phyloP scores from a whole-genome alignment of 164 flowering plant genomes.

The Houttuynia cordata region DNA sequence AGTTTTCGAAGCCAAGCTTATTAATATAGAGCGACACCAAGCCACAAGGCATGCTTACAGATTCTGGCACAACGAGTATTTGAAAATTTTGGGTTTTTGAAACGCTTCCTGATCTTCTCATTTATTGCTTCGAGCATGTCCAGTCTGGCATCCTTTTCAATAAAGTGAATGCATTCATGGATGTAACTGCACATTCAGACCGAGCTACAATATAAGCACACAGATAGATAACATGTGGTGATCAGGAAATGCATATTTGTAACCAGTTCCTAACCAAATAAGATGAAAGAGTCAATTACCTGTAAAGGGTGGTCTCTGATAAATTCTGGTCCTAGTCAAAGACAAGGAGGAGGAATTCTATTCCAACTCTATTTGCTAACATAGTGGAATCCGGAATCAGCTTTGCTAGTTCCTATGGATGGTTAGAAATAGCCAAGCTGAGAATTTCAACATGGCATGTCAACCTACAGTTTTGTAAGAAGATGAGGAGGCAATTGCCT shows the following conservation, averaged over 20 bases:
- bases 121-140: constrained; percentile 80
- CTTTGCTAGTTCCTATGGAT: too few species aligned
- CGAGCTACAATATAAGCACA: constrained; percentile 1
- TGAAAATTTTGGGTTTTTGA: constrained; percentile 84
- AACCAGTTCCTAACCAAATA: not conserved
- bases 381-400: too few species aligned
- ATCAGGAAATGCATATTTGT: not conserved
- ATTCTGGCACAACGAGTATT: constrained; percentile 67
- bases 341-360: too few species aligned
- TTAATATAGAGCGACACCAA: constrained; percentile 74
- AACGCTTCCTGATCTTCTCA: constrained; percentile 84
- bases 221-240: not conserved
- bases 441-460: too few species aligned
- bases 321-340: too few species aligned
- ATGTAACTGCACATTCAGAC: constrained; percentile 44
- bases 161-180: constrained; percentile 48
- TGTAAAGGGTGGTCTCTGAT: constrained; percentile 58
- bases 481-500: too few species aligned
- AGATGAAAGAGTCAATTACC: constrained; percentile 29
- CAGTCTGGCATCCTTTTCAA: constrained; percentile 55
- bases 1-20: constrained; percentile 66
- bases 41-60: constrained; percentile 78
- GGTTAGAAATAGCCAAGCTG: too few species aligned
- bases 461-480: too few species aligned
- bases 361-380: too few species aligned